Evolutionary conservation across 768 basidiomycete species (phyloP).

Genomic region (Roridomyces roridus): DNA sequence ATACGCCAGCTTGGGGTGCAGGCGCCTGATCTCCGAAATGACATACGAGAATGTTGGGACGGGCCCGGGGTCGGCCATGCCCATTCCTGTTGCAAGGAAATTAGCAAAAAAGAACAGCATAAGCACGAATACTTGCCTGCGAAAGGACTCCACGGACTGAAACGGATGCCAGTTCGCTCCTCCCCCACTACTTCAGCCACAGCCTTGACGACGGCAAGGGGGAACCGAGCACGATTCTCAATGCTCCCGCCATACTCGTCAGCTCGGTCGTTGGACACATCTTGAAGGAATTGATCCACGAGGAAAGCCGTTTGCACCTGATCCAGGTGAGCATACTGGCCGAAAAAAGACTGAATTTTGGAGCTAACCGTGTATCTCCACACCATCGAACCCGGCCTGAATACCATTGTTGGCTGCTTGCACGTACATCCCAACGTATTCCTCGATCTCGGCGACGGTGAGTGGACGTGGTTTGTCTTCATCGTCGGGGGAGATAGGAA

Average conservation of each 20-base stretch:
- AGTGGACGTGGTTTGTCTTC: conserved; percentile 20
- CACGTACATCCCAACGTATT: conserved; percentile 34
- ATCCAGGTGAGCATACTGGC: background rate
- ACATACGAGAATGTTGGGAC: conserved; percentile 38
- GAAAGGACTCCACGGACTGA: conserved; percentile 42
- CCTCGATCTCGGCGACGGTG: conserved; percentile 36
- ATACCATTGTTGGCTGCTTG: conserved; percentile 41
- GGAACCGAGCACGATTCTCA: conserved; percentile 53
- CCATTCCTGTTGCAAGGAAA: conserved; percentile 34
- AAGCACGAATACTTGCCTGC: conserved; percentile 36
- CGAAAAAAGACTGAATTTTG: background rate
- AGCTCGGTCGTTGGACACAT: conserved; percentile 46
- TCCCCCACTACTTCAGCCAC: conserved; percentile 46
- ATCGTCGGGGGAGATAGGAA: conserved; percentile 22
- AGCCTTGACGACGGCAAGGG: conserved; percentile 48
- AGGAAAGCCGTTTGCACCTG: conserved; percentile 31
- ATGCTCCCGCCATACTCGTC: conserved; percentile 60
- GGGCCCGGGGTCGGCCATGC: conserved; percentile 34
- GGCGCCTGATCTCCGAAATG: conserved; percentile 28
- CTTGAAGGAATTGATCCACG: conserved; percentile 52
- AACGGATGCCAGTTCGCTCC: conserved; percentile 45
- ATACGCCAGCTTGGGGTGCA: conserved; percentile 43
- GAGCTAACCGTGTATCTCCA: conserved; percentile 31
- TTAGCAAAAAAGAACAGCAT: conserved; percentile 12
- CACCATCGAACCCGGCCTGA: conserved; percentile 46